Evolutionary conservation across 257 asterid species (phyloP), one percentile per base, ranked within the genome.

Genomic region (Agastache rugosa): DNA sequence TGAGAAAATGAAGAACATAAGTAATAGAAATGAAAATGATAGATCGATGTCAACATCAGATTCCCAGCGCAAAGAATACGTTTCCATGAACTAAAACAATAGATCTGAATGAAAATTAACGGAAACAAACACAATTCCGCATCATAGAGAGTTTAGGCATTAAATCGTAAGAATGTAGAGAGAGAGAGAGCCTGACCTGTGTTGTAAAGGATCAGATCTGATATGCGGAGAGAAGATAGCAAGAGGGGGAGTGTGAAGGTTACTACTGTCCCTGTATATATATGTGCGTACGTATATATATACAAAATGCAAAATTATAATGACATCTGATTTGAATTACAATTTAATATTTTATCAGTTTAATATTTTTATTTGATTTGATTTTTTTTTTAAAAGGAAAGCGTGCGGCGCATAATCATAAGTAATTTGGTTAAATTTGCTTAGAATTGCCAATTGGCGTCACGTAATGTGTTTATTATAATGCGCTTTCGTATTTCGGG

Each of bases 181-280:
- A 35, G 63, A 16, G 29, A 29, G 47, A 14, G 56, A 22, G 60
- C 1, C 14, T 25, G 7, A 81, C 85, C 83, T 81, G 74, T 41
- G 80, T 8, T 39, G 67, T 29, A 48, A 72, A 35, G 35, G 61
- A 78, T 81, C 75, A 71, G 69, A 77, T 77, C 81, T 63, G 85
- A 82, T 58, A 78, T 61, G 83, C 65, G 73, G 83, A 74, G 80
- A 35, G 77, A 50, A 74, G 82, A 58, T 72, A 59, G 76, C 75
- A 11, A 62, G 73, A 56, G 77, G 59, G 59, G 35, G 55, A 50
- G 35, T 44, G 74, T 42, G 50, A 44, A 42, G 39, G 25, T 19
- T 62, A 50, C 71, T 62, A n/a, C 73, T 45, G n/a, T 54, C 65
- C 39, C 71, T 34, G n/a, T 76, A 4, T 68, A 64, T 74, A 37